Percentiles rank a stretch among this genome's conserved stretches.
Evolutionary conservation across 179 eudicot genomes (phyloP).

Genomic region (Gypsophila paniculata): DNA sequence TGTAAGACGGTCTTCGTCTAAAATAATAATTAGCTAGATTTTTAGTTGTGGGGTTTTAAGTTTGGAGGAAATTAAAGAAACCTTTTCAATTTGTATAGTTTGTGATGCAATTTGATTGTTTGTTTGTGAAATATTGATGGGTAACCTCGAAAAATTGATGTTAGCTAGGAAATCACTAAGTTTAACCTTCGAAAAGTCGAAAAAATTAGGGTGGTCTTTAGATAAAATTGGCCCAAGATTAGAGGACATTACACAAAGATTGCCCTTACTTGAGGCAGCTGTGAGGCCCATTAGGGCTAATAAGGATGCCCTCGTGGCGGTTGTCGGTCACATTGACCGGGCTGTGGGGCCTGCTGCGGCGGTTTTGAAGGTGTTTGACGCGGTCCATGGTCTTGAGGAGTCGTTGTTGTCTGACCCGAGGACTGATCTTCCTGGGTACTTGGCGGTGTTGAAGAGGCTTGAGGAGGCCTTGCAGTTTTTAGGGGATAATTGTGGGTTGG

Average conservation of each 20-base stretch:
- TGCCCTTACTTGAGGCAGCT: conserved; percentile 75
- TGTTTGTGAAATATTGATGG: conserved; percentile 29
- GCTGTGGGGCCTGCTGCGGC: conserved; percentile 99
- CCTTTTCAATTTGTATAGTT: conserved; percentile 25
- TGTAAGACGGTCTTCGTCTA: too few relatives aligned
- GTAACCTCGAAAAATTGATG: conserved; percentile 36
- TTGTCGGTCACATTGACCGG: conserved; percentile 85
- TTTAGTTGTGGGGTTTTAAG: conserved; percentile 19
- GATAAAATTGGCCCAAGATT: conserved; percentile 66
- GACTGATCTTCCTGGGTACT: conserved; percentile 72
- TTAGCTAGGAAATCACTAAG: conserved; percentile 56
- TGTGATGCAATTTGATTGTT: conserved; percentile 30
- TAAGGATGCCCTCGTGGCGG: conserved; percentile 66
- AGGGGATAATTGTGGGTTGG: conserved; percentile 91
- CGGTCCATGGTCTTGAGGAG: conserved; percentile 89
- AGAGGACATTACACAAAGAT: conserved; percentile 67
- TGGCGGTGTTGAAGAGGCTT: conserved; percentile 77
- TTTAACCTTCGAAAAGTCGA: conserved; percentile 65
- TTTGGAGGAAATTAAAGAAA: not conserved
- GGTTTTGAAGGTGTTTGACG: conserved; percentile 89
- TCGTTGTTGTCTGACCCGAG: conserved; percentile 84
- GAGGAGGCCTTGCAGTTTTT: conserved; percentile 87
- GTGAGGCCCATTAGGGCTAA: conserved; percentile 86
- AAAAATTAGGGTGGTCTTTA: conserved; percentile 46
- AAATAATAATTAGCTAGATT: not conserved